Evolutionary conservation across 495 filamentous ascomycete genomes (phyloP).

Genomic region (Cryomyces minteri): DNA sequence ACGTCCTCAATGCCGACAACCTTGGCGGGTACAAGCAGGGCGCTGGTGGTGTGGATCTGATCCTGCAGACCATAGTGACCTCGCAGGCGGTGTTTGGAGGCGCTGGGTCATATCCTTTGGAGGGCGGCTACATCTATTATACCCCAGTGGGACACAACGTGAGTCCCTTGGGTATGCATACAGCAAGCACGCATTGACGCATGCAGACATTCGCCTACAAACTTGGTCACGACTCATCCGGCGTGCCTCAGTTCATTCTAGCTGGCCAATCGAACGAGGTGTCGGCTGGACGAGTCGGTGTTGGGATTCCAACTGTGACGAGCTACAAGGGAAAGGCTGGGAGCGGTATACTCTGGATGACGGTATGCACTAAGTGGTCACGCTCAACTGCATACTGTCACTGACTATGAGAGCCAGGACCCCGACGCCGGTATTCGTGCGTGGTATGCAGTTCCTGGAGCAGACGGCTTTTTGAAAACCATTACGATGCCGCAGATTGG

Average conservation of each 20-base stretch:
- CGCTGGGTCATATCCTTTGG: conserved; percentile 26
- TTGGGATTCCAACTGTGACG: conserved; percentile 23
- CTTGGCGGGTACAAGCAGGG: conserved; percentile 30
- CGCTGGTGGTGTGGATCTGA: conserved; percentile 20
- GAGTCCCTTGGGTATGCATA: too few species aligned
- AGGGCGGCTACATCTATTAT: conserved; percentile 31
- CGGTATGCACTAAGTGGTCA: conserved; percentile 26
- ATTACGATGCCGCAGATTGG: conserved; percentile 21
- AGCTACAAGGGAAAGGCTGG: conserved; percentile 23
- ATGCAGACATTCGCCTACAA: conserved; percentile 18
- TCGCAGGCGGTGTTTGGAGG: conserved; percentile 25
- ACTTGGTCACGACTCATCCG: conserved; percentile 17
- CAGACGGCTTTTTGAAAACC: conserved; percentile 19
- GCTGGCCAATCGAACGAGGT: conserved; percentile 18
- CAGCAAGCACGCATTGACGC: too few species aligned
- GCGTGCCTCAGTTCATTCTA: conserved; percentile 20
- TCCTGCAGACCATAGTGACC: conserved; percentile 25
- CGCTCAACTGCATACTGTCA: conserved; percentile 18
- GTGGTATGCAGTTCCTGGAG: conserved; percentile 22
- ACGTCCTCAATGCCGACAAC: conserved; percentile 27
- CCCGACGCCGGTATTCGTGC: conserved; percentile 19
- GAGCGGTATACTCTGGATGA: conserved; percentile 22
- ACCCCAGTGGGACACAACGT: conserved; percentile 17
- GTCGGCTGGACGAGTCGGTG: conserved; percentile 22
- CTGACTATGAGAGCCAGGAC: conserved; percentile 22